A percentile compares a stretch with the other conserved stretches of the same genome.
Conservation (phyloP, 352 stramenopile species). For the Pythium volutum region DNA sequence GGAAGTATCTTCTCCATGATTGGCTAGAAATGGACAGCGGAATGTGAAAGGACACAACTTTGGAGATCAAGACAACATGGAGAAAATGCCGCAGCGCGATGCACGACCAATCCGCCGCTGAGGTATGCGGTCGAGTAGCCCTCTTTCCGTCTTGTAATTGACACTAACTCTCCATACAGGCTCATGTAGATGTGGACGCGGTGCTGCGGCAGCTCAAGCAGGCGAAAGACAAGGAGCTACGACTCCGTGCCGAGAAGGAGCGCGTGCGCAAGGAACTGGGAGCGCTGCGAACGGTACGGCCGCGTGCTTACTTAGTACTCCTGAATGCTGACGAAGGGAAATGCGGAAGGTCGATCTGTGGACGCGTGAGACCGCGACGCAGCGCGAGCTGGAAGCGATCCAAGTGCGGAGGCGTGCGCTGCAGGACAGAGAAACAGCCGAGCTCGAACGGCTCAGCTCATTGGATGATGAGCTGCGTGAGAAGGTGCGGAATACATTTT, state of each 20-base stretch:
- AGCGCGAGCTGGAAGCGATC: conserved; percentile 40
- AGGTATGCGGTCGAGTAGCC: not conserved
- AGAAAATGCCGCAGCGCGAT: conserved; percentile 1
- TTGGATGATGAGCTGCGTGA: conserved; percentile 36
- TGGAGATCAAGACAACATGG: conserved; percentile 10
- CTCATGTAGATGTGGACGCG: conserved; percentile 50
- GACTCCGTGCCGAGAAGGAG: conserved; percentile 66
- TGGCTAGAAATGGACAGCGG: conserved; percentile 6
- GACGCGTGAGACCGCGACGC: conserved; percentile 41
- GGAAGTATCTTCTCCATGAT: conserved; percentile 1
- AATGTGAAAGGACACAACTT: conserved; percentile 8
- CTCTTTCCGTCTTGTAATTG: no score
- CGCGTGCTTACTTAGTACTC: not conserved
- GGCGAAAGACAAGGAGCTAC: conserved; percentile 61
- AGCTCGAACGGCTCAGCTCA: conserved; percentile 30
- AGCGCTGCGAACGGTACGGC: conserved; percentile 36
- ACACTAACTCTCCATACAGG: no score
- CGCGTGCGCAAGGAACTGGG: conserved; percentile 52
- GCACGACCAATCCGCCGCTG: not conserved
- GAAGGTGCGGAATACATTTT: not conserved
- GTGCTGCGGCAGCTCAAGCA: conserved; percentile 50
- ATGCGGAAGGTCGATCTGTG: conserved; percentile 32
- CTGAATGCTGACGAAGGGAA: not conserved
- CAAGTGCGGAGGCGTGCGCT: conserved; percentile 35
- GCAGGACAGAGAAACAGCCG: conserved; percentile 31